phyloP scores from a whole-genome alignment of 768 basidiomycete genomes.

The Pulveroboletus sp. region DNA sequence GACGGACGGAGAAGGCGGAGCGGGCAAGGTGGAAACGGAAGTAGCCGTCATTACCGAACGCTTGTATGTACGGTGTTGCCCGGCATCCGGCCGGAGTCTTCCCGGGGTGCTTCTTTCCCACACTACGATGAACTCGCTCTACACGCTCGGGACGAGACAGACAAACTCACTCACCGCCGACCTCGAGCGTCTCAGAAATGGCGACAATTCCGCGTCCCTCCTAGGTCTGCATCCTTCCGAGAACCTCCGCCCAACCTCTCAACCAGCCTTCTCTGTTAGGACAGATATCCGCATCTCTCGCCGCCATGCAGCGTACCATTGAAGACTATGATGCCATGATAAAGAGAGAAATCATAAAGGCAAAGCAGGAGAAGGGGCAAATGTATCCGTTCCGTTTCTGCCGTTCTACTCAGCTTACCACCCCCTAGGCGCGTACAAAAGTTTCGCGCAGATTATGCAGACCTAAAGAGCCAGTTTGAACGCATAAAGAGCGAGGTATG shows the following conservation, averaged over 20 bases:
- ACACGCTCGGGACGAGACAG: constrained; percentile 89
- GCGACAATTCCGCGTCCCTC: constrained; percentile 75
- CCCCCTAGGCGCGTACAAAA: constrained; percentile 79
- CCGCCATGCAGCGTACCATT: constrained; percentile 89
- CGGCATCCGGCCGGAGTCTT: constrained; percentile 14
- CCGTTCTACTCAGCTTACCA: constrained; percentile 2
- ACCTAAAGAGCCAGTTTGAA: constrained; percentile 82
- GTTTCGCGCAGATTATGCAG: constrained; percentile 81
- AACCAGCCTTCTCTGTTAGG: constrained; percentile 47
- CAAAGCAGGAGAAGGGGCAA: constrained; percentile 94
- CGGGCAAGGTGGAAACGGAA: constrained; percentile 63
- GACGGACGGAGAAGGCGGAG: constrained; percentile 68
- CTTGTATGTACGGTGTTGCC: background rate
- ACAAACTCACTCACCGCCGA: constrained; percentile 85
- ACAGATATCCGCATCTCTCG: constrained; percentile 96
- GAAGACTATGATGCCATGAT: constrained; percentile 98
- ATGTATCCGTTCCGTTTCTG: constrained; percentile 49
- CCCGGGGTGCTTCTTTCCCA: constrained; percentile 1
- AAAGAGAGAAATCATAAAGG: constrained; percentile 90
- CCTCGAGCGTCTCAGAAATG: constrained; percentile 74
- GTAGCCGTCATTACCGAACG: background rate
- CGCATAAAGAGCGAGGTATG: constrained; percentile 55
- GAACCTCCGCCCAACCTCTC: background rate
- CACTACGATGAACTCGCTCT: constrained; percentile 85
- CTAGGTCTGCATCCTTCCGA: constrained; percentile 55